phyloP scores from a whole-genome alignment of 2,329 filamentous ascomycete species.

The Hysterium pulicare region DNA sequence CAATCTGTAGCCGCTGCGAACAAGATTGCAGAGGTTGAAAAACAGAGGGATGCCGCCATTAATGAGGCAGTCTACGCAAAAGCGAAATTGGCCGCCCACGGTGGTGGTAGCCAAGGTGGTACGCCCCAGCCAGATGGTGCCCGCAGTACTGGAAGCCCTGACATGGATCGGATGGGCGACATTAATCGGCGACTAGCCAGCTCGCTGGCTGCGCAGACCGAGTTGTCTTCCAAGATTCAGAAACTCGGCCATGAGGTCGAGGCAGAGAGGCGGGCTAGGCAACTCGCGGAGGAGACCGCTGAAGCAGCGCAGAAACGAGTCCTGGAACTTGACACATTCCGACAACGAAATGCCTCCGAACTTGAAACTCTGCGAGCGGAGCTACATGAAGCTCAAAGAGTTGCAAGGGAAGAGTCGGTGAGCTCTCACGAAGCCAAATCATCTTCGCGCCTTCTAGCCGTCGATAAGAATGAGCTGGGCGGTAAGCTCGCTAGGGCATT shows the following conservation, averaged over 20 bases:
- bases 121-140: slow-evolving; percentile 52
- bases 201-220: slow-evolving; percentile 72
- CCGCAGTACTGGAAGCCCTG: slow-evolving; percentile 58
- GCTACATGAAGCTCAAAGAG: slow-evolving; percentile 73
- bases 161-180: slow-evolving; percentile 68
- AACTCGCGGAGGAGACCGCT: slow-evolving; percentile 83
- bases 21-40: slow-evolving; percentile 89
- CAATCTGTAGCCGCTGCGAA: slow-evolving; percentile 83
- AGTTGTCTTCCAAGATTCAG: slow-evolving; percentile 75
- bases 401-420: slow-evolving; percentile 78
- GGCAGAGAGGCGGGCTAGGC: slow-evolving; percentile 74
- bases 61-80: slow-evolving; percentile 94
- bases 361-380: slow-evolving; percentile 82
- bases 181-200: slow-evolving; percentile 79
- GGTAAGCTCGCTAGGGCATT: slow-evolving; percentile 65
- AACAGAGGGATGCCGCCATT: slow-evolving; percentile 90
- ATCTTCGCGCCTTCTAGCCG: slow-evolving; percentile 67
- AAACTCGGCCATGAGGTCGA: slow-evolving; percentile 67
- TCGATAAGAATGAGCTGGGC: slow-evolving; percentile 81
- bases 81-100: slow-evolving; percentile 82
- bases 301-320: slow-evolving; percentile 80
- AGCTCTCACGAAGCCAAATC: slow-evolving; percentile 72
- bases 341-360: slow-evolving; percentile 79
- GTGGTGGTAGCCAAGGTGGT: slow-evolving; percentile 60
- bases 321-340: slow-evolving; percentile 76